These are phyloP conservation scores for Rhodosporidiobolus odoratus DNA, from an alignment of 768 basidiomycete genomes.

Conservation along the genomic window DNA sequence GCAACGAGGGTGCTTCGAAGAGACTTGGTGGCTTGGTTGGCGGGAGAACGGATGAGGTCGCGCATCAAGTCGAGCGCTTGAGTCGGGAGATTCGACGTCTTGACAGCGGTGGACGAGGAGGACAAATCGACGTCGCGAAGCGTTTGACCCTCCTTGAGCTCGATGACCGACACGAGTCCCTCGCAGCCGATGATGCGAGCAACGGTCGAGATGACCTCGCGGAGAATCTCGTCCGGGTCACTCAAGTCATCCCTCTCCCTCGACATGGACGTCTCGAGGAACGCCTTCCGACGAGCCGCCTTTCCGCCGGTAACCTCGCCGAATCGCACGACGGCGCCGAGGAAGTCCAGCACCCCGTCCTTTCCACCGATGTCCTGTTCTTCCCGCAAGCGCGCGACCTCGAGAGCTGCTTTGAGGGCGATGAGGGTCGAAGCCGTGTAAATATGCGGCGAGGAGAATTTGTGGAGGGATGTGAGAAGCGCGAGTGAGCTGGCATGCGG, in stretches of 20 bases:
- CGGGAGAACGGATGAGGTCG: constrained; percentile 42
- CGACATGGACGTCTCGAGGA: background rate
- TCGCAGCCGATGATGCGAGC: constrained; percentile 41
- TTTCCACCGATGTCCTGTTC: constrained; percentile 38
- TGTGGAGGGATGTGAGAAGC: constrained; percentile 41
- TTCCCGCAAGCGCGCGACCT: constrained; percentile 34
- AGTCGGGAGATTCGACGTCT: constrained; percentile 24
- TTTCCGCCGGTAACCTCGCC: constrained; percentile 38
- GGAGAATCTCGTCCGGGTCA: constrained; percentile 37
- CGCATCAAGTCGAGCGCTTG: constrained; percentile 41
- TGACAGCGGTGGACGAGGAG: constrained; percentile 2
- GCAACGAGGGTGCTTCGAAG: constrained; percentile 34
- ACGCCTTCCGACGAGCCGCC: constrained; percentile 3
- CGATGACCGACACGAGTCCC: constrained; percentile 39
- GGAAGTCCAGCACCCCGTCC: constrained; percentile 39
- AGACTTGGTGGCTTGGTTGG: constrained; percentile 42
- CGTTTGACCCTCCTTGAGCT: constrained; percentile 21
- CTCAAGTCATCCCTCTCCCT: background rate
- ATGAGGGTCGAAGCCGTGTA: constrained; percentile 31
- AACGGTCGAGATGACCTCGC: constrained; percentile 40
- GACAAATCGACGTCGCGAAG: constrained; percentile 12
- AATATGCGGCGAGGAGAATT: constrained; percentile 42
- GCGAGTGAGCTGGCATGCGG: constrained; percentile 36
- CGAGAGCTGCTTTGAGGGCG: constrained; percentile 36
- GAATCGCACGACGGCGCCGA: constrained; percentile 39